These are phyloP conservation scores for Aspergillus eucalypticola DNA, from an alignment of 2,329 filamentous ascomycete genomes.

Conservation along the genomic window DNA sequence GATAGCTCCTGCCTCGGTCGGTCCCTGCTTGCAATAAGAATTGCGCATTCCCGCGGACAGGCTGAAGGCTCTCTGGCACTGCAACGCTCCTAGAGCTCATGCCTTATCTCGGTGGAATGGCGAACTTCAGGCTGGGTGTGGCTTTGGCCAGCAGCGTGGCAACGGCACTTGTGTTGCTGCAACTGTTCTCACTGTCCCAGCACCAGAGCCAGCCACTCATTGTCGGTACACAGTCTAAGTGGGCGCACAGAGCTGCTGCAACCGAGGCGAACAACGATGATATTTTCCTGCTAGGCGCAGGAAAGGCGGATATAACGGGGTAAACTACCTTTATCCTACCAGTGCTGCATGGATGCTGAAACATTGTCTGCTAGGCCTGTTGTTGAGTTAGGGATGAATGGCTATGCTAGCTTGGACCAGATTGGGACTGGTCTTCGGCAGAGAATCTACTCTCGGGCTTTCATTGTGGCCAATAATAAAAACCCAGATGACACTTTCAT, in stretches of 20 bases:
- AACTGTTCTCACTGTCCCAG: slow-evolving; percentile 30
- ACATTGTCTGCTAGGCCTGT: slow-evolving; percentile 60
- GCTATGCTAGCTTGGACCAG: slow-evolving; percentile 85
- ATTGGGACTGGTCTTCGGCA: slow-evolving; percentile 81
- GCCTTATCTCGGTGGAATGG: slow-evolving; percentile 26
- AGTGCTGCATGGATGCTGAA: not conserved
- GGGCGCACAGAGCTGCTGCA: slow-evolving; percentile 26
- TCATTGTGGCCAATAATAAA: slow-evolving; percentile 73
- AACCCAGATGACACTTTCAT: slow-evolving; percentile 72
- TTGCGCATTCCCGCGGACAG: not conserved
- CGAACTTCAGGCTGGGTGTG: slow-evolving; percentile 28
- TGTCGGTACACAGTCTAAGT: slow-evolving; percentile 21
- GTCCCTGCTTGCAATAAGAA: slow-evolving; percentile 15
- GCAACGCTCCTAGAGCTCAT: slow-evolving; percentile 5
- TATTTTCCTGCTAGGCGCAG: slow-evolving; percentile 66
- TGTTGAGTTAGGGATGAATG: slow-evolving; percentile 87
- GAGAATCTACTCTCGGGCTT: slow-evolving; percentile 83
- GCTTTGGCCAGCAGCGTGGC: slow-evolving; percentile 29
- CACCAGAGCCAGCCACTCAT: slow-evolving; percentile 18
- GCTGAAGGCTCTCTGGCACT: slow-evolving; percentile 9
- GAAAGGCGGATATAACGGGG: slow-evolving; percentile 73
- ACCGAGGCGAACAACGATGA: slow-evolving; percentile 38
- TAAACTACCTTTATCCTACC: slow-evolving; percentile 32
- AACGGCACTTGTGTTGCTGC: slow-evolving; percentile 32
- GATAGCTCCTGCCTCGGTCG: slow-evolving; percentile 10